Conservation (phyloP, 441 rosid genomes). For the Erodium trifolium region DNA sequence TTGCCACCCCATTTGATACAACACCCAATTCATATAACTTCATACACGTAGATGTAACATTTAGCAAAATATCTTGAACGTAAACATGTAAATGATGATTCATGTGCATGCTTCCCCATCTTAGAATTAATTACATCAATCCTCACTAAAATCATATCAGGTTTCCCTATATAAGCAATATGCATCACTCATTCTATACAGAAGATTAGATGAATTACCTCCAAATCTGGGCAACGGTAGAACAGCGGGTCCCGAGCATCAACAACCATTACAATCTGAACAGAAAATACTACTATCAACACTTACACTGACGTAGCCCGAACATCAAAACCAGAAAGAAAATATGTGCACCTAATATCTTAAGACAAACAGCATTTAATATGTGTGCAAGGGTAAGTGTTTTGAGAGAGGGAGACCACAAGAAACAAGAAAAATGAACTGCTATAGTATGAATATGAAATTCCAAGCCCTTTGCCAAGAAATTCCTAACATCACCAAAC, state of each 20-base stretch:
- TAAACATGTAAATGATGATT: no score
- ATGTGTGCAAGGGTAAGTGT: no score
- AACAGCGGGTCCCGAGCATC: conserved; percentile 89
- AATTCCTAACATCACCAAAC: no score
- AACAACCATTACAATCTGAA: conserved; percentile 93
- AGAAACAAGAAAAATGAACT: no score
- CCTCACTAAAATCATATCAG: not conserved
- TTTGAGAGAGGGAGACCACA: no score
- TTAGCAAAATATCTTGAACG: no score
- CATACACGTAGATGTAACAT: not conserved
- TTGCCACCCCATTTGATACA: not conserved
- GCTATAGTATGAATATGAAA: no score
- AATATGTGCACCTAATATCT: not conserved
- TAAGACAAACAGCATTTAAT: not conserved
- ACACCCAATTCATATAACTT: not conserved
- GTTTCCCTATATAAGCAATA: not conserved
- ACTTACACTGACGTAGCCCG: not conserved
- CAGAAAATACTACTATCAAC: conserved; percentile 11
- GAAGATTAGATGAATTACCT: conserved; percentile 42
- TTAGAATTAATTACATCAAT: not conserved
- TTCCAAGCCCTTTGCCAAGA: no score
- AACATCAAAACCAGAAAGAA: not conserved
- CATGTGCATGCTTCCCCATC: not conserved
- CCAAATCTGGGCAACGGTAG: conserved; percentile 89
- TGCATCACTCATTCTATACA: conserved; percentile 8